phyloP scores from a whole-genome alignment of 1,139 yeast genomes.

The Hanseniaspora uvarum region DNA sequence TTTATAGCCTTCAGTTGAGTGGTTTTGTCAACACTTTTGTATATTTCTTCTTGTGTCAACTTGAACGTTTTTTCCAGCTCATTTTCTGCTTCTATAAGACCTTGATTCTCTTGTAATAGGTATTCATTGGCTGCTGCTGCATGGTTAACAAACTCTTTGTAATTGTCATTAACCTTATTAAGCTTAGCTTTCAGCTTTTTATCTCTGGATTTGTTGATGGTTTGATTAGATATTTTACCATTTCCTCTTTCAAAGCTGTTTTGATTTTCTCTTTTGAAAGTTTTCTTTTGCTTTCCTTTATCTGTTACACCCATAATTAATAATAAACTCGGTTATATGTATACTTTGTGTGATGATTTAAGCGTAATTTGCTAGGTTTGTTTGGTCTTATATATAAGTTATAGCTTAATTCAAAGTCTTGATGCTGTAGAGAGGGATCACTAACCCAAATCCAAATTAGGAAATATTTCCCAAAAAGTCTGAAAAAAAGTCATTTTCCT shows the following conservation, averaged over 20 bases:
- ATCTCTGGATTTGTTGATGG: slow-evolving; percentile 37
- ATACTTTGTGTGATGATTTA: too few species aligned
- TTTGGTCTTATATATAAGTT: too few species aligned
- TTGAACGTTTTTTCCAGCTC: slow-evolving; percentile 82
- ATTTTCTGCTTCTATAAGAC: slow-evolving; percentile 82
- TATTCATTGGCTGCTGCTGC: slow-evolving; percentile 75
- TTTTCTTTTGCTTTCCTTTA: slow-evolving; percentile 10
- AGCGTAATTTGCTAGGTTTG: too few species aligned
- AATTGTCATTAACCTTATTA: slow-evolving; percentile 58
- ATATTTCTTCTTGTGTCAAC: slow-evolving; percentile 72
- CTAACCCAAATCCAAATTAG: too few species aligned
- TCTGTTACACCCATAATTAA: background rate
- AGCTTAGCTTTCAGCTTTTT: slow-evolving; percentile 55
- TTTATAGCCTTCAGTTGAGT: slow-evolving; percentile 71
- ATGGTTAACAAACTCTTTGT: slow-evolving; percentile 63
- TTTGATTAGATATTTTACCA: slow-evolving; percentile 20
- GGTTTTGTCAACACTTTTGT: slow-evolving; percentile 62
- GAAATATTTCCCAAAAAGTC: too few species aligned
- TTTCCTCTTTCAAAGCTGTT: slow-evolving; percentile 28
- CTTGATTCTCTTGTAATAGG: slow-evolving; percentile 71
- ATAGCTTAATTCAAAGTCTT: too few species aligned
- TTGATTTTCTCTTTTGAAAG: slow-evolving; percentile 25
- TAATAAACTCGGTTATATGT: background rate
- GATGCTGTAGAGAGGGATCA: too few species aligned
- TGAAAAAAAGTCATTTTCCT: background rate